Conservation (phyloP, 2,329 filamentous ascomycete genomes). For the Colletotrichum sp. region DNA sequence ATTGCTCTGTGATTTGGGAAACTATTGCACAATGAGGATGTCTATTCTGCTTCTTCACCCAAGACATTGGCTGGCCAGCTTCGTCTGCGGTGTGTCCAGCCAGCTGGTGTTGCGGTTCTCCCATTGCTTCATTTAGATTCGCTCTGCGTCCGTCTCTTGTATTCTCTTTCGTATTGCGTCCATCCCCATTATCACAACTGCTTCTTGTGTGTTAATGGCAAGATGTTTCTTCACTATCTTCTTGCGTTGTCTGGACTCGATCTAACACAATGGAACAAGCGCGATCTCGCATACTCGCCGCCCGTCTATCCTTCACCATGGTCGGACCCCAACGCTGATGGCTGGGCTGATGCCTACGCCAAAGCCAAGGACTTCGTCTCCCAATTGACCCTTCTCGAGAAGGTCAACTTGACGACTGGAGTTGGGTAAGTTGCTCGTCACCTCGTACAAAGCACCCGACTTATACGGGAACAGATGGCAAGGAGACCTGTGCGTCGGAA, state of each 20-base stretch:
- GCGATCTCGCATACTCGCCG: constrained; percentile 43
- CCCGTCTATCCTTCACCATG: constrained; percentile 88
- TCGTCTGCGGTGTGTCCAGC: background rate
- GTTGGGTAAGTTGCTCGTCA: constrained; percentile 65
- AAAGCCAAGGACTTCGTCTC: constrained; percentile 82
- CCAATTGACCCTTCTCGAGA: constrained; percentile 82
- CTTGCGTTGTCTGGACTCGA: background rate
- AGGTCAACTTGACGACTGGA: constrained; percentile 94
- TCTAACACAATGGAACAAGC: background rate
- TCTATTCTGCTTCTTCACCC: background rate
- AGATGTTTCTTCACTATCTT: background rate
- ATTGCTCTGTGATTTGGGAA: background rate
- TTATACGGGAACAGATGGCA: constrained; percentile 59
- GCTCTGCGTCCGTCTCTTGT: background rate
- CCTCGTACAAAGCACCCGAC: background rate
- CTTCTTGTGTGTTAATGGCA: background rate
- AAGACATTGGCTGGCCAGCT: background rate
- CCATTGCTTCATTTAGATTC: background rate
- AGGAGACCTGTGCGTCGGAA: constrained; percentile 78
- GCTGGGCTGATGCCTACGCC: constrained; percentile 78
- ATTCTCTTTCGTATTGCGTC: background rate
- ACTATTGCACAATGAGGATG: background rate
- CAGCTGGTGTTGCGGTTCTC: background rate
- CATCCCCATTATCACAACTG: background rate
- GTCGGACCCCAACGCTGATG: constrained; percentile 74